phyloP scores from a whole-genome alignment of 768 basidiomycete species.

The Boletus vermiculosoides region DNA sequence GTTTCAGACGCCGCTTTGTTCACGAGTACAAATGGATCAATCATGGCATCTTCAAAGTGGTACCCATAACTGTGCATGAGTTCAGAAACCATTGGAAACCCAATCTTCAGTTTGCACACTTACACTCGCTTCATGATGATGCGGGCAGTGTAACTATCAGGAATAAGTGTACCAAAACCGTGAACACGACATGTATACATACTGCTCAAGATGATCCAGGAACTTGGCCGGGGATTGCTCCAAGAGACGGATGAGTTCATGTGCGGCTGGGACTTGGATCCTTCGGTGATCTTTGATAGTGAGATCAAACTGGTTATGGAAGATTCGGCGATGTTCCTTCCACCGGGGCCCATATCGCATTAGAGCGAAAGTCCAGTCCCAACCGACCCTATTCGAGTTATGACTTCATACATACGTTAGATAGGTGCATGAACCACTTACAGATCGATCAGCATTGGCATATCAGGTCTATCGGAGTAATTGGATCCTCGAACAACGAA shows the following conservation, averaged over 20 bases:
- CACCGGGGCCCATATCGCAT: conserved; percentile 3
- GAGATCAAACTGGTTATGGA: conserved; percentile 5
- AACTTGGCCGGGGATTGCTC: background rate
- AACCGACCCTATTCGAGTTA: background rate
- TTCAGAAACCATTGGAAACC: background rate
- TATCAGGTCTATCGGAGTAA: conserved; percentile 3
- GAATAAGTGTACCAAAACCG: background rate
- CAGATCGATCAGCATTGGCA: conserved; percentile 6
- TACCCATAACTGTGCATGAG: background rate
- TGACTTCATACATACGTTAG: background rate
- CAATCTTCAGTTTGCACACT: background rate
- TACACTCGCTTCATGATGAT: conserved; percentile 9
- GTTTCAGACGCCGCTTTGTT: conserved; percentile 6
- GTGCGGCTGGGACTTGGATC: conserved; percentile 3
- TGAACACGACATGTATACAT: background rate
- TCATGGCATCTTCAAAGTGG: conserved; percentile 1
- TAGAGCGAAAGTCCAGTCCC: conserved; percentile 6
- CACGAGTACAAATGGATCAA: conserved; percentile 4
- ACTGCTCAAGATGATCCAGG: conserved; percentile 7
- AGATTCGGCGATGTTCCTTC: conserved; percentile 8
- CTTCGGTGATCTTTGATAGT: conserved; percentile 2
- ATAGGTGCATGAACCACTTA: background rate
- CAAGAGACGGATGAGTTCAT: background rate
- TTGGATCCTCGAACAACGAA: conserved; percentile 3
- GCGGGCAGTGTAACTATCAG: conserved; percentile 2